phyloP scores from a whole-genome alignment of 331 rosid genomes.

The Pyrus hybrid region DNA sequence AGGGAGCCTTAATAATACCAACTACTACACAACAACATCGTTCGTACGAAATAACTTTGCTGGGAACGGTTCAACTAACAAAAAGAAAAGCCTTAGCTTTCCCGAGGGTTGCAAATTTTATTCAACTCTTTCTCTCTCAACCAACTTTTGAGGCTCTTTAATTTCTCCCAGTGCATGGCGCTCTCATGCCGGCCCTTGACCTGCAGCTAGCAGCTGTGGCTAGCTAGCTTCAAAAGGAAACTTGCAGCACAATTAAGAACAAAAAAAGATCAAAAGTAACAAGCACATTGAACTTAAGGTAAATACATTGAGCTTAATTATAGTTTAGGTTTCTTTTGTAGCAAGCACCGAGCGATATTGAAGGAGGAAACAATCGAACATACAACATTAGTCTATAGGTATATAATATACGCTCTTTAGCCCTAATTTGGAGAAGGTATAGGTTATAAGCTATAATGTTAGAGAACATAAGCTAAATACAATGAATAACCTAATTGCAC shows the following conservation, averaged over 20 bases:
- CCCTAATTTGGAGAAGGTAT: too few species aligned
- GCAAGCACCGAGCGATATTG: too few species aligned
- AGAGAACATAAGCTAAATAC: too few species aligned
- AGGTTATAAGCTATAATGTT: too few species aligned
- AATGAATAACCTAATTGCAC: too few species aligned
- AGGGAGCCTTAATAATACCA: conserved; percentile 41
- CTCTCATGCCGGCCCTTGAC: not conserved
- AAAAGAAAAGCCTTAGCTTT: not conserved
- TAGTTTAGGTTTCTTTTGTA: too few species aligned
- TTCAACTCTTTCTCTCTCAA: conserved; percentile 11
- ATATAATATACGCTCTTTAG: too few species aligned
- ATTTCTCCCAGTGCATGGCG: not conserved
- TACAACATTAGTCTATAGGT: too few species aligned
- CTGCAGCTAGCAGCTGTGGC: not conserved
- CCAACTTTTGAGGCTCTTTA: conserved; percentile 41
- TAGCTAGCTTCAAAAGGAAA: not conserved
- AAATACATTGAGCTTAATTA: not conserved
- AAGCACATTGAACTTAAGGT: too few species aligned
- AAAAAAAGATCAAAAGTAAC: too few species aligned
- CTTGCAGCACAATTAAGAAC: not conserved
- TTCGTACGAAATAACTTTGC: conserved; percentile 35
- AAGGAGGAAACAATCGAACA: too few species aligned
- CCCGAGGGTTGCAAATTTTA: not conserved
- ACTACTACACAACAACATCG: conserved; percentile 42
- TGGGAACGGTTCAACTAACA: conserved; percentile 46